These are phyloP conservation scores for Paraglomus occultum DNA, from an alignment of 192 early-diverging fungal species.

Conservation along the genomic window DNA sequence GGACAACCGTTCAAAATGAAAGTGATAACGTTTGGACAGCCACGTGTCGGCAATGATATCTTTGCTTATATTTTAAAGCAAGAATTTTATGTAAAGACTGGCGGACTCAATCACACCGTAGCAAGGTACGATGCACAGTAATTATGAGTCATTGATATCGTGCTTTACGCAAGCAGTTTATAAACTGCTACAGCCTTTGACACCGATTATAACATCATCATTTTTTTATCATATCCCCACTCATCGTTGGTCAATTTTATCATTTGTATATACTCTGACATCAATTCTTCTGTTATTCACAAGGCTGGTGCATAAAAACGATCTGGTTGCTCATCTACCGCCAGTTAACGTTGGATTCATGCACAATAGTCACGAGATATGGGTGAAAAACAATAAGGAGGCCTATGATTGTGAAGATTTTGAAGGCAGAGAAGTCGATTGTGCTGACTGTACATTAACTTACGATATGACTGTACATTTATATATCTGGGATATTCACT, in stretches of 20 bases:
- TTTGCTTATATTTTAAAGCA: neutral
- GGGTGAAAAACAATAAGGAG: neutral
- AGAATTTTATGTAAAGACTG: neutral
- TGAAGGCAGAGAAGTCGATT: neutral
- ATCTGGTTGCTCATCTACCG: conserved; percentile 16
- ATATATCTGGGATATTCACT: conserved; percentile 12
- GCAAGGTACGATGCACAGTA: neutral
- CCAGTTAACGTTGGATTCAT: conserved; percentile 1
- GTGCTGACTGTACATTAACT: neutral
- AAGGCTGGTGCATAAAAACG: conserved; percentile 10
- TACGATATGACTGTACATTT: conserved; percentile 17
- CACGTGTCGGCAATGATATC: conserved; percentile 11
- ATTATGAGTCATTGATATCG: too few species aligned
- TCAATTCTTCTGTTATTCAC: too few species aligned
- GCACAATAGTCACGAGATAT: conserved; percentile 20
- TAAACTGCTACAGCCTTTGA: too few species aligned
- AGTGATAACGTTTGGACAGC: conserved; percentile 15
- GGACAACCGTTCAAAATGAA: conserved; percentile 1
- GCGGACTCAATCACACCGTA: neutral
- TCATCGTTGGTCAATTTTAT: neutral
- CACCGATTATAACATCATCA: too few species aligned
- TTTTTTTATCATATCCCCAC: neutral
- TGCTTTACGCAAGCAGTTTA: too few species aligned
- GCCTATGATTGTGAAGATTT: conserved; percentile 11
- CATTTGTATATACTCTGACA: too few species aligned